Evolutionary conservation across 1,284 basidiomycete species (phyloP), one percentile per base, ranked within the genome.

Genomic region (Xerocomus minutiporus): DNA sequence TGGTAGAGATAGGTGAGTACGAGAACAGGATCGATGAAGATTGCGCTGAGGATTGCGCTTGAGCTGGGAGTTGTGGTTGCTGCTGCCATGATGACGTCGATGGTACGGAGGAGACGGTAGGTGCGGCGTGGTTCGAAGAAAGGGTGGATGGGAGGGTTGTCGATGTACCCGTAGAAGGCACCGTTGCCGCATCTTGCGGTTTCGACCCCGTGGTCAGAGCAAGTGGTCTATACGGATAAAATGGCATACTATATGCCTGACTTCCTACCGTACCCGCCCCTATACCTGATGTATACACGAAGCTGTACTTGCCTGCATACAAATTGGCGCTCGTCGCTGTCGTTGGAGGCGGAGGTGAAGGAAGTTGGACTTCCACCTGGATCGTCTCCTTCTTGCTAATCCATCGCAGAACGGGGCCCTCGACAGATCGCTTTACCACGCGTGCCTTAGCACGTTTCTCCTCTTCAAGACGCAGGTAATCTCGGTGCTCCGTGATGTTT

Each of bases 391-490:
- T 70, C 44, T 76, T 79, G 62, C 88, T 91, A 25, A 90, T 65
- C 83, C 84, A 92, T 32, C 88, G 77, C 35, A 94, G 53, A 40
- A 87, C 73, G 0, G 89, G 88, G 0, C 91, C 91, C 34, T 83
- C 72, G 13, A 92, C 75, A 6, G 76, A 66, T 34, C 79, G 73
- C 49, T 85, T 78, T 31, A 84, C 76, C 36, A 84, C 76, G 29
- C 81, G 75, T 45, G 87, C 82, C 48, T 81, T 78, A 58, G 79
- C 82, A 25, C 88, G 81, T 60, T 89, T 89, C 71, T 92, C 90
- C 62, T 91, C 90, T 59, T 94, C 91, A 2, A 82, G 71, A 51
- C 77, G 78, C 28, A 94, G 78, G 61, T 93, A 93, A 57, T 89
- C 79, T 36, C 81, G 76, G 59, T 93, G 85, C 47, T 89, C 84